A percentile compares a stretch with the other conserved stretches of the same genome.
phyloP scores from a whole-genome alignment of 1,139 yeast species.

The Blastobotrys illinoisensis region DNA sequence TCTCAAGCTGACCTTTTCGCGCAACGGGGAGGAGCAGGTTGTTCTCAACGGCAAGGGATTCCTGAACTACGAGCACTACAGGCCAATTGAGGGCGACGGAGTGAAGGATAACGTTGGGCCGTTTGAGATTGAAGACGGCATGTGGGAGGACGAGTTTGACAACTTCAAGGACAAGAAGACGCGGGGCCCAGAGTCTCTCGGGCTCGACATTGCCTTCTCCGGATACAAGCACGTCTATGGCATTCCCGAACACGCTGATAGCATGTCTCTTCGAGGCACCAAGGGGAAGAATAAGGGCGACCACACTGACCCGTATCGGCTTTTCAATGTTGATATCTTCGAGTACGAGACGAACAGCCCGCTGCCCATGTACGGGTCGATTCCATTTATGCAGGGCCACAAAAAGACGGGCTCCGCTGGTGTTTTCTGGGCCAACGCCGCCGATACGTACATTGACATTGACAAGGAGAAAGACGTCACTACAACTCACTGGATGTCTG shows the following conservation, averaged over 20 bases:
- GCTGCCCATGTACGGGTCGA: constrained; percentile 91
- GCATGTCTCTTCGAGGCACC: constrained; percentile 68
- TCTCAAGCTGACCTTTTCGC: constrained; percentile 46
- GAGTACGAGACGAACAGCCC: constrained; percentile 81
- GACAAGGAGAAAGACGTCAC: constrained; percentile 30
- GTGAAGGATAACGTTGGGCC: constrained; percentile 16
- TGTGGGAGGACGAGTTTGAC: constrained; percentile 39
- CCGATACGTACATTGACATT: constrained; percentile 87
- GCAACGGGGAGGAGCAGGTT: constrained; percentile 44
- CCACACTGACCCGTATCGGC: constrained; percentile 67
- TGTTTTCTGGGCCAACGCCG: constrained; percentile 85
- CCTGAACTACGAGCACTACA: constrained; percentile 73
- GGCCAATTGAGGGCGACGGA: constrained; percentile 35
- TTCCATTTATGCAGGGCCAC: constrained; percentile 77
- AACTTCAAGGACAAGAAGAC: constrained; percentile 56
- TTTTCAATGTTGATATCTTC: constrained; percentile 89
- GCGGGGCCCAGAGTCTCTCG: constrained; percentile 89
- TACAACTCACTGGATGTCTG: constrained; percentile 88
- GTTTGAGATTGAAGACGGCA: constrained; percentile 29
- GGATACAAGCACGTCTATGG: constrained; percentile 71
- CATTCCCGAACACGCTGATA: constrained; percentile 92
- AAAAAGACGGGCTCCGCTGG: constrained; percentile 60
- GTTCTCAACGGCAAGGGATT: constrained; percentile 63
- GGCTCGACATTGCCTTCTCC: constrained; percentile 62
- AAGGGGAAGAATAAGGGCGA: constrained; percentile 31